These are phyloP conservation scores for Malus sylvestris DNA, from an alignment of 306 rosid species.

Conservation along the genomic window DNA sequence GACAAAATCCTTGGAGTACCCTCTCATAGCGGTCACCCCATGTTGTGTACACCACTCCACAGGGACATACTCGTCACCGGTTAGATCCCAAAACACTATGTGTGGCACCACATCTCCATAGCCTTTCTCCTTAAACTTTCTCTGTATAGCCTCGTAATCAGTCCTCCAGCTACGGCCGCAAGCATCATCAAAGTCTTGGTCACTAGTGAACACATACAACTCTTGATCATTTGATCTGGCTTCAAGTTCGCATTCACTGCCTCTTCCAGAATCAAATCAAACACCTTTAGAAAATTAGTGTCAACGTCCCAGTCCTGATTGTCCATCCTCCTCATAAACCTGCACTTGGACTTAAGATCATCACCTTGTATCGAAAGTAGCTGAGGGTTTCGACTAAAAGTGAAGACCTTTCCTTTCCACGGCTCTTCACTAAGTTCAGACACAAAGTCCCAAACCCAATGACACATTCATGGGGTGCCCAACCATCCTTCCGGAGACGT, in stretches of 20 bases:
- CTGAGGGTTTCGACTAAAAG: conserved; percentile 28
- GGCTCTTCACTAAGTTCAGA: conserved; percentile 34
- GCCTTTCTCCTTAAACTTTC: conserved; percentile 45
- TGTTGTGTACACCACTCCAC: neutral
- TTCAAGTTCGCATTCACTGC: conserved; percentile 43
- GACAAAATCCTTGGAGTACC: neutral
- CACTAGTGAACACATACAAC: conserved; percentile 48
- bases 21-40: neutral
- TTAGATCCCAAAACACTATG: conserved; percentile 29
- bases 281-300: conserved; percentile 53
- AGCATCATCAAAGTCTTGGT: conserved; percentile 60
- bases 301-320: conserved; percentile 21
- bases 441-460: conserved; percentile 49
- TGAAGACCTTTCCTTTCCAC: conserved; percentile 33
- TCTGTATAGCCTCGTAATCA: conserved; percentile 41
- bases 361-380: conserved; percentile 42
- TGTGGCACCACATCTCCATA: conserved; percentile 36
- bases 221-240: conserved; percentile 49
- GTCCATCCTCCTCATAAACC: conserved; percentile 28
- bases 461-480: conserved; percentile 51
- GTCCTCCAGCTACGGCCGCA: conserved; percentile 41
- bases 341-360: neutral
- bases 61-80: neutral
- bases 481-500: conserved; percentile 46
- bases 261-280: conserved; percentile 38